A percentile compares a stretch with the other conserved stretches of the same genome.
phyloP scores from a whole-genome alignment of 768 basidiomycete genomes.

The Russula griseocarnosa region DNA sequence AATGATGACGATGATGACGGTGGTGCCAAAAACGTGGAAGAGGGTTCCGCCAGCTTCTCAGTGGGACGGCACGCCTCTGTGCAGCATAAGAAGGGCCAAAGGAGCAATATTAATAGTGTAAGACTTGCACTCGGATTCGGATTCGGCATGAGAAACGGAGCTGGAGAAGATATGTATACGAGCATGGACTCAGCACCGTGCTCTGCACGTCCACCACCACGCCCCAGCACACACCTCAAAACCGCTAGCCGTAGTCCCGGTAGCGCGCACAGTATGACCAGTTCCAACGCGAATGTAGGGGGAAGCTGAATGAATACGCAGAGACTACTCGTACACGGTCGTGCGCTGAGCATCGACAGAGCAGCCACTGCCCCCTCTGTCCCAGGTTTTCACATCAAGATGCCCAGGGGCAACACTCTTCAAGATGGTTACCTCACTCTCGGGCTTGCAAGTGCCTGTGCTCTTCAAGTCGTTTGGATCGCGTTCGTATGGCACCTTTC shows the following conservation, averaged over 20 bases:
- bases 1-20: conserved; percentile 26
- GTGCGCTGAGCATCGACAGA: conserved; percentile 19
- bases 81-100: not conserved
- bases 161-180: conserved; percentile 17
- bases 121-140: conserved; percentile 23
- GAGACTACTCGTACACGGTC: conserved; percentile 23
- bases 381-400: too few species aligned
- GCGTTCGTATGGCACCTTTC: too few species aligned
- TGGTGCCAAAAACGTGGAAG: conserved; percentile 29
- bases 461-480: too few species aligned
- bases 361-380: conserved; percentile 9
- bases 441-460: too few species aligned
- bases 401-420: too few species aligned
- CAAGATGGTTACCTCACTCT: too few species aligned
- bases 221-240: conserved; percentile 2
- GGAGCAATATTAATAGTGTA: conserved; percentile 30
- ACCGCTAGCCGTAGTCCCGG: not conserved
- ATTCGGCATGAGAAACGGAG: conserved; percentile 18
- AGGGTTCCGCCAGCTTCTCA: conserved; percentile 50
- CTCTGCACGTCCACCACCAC: not conserved
- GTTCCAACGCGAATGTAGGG: not conserved
- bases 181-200: conserved; percentile 10
- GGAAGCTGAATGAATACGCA: conserved; percentile 30
- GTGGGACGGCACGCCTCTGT: conserved; percentile 43
- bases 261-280: not conserved